Base-by-base conservation (phyloP, 805 yeast genomes). In the Zygosaccharomyces gambellarensis region DNA sequence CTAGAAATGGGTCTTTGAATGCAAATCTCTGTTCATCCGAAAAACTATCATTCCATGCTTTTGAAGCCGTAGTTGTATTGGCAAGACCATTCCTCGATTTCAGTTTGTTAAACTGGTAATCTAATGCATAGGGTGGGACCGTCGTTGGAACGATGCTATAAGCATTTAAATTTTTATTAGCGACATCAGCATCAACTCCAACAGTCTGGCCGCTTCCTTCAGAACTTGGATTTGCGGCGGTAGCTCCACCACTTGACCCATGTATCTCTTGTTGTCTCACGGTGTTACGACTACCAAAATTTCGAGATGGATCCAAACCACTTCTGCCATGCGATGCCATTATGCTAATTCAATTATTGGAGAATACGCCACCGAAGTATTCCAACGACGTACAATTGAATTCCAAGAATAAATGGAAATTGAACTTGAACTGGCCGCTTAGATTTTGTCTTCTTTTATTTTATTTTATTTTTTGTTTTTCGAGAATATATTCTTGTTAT, bases 41-140 rank as follows among this genome's bases (percentile, higher is more conserved):
- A 10, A 38, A 21, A 30, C 14, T 8, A 1, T 12, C 46, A 5
- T 5, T 8, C 2, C 27, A 5, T 9, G 29, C 3, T 10, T 10
- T 25, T 12, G 28, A 29, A 19, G 10, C 0, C 5, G 36, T 17
- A n/a, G 36, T 7, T 1, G 45, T 41, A 27, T 53, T 28, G 3
- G 46, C 56, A 4, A 45, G 43, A 8, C 67, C 70, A 50, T 67
- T 65, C 21, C 47, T 53, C 11, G 51, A 47, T 42, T 51, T 47
- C 2, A 49, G 43, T 41, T 43, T 52, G 25, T 54, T 54, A 46
- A 56, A 64, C 62, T 36, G 73, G 64, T 54, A 74, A 50, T 82
- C 85, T 39, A 85, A 63, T 0, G 80, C 89, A 66, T 80, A 85
- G 1, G 85, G 83, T 1, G 92, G 92, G 0, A 77, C 70, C 0